Conservation (phyloP, 768 basidiomycete genomes). For the Mycena floridula region DNA sequence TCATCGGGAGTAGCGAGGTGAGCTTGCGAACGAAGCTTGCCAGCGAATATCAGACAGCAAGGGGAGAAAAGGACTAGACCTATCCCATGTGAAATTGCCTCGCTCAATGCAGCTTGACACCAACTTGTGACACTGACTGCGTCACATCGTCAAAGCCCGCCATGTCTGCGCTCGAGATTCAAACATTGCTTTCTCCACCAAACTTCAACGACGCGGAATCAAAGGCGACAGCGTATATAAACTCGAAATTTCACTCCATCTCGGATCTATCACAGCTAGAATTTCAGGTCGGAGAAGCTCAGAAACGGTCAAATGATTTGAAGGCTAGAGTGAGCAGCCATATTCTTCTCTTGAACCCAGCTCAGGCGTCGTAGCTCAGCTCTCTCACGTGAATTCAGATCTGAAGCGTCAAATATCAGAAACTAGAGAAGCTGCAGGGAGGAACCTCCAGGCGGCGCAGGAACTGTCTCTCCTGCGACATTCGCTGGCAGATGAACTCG, state of each 20-base stretch:
- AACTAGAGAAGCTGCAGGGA: constrained; percentile 40
- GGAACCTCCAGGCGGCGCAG: constrained; percentile 58
- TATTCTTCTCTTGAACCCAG: constrained; percentile 22
- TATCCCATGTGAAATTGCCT: too few species aligned
- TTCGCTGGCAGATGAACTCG: constrained; percentile 71
- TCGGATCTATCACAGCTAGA: constrained; percentile 48
- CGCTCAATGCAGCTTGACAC: too few species aligned
- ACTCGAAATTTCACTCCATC: constrained; percentile 40
- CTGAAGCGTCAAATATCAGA: constrained; percentile 41
- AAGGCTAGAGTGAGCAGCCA: constrained; percentile 36
- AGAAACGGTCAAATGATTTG: constrained; percentile 32
- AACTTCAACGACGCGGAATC: too few species aligned
- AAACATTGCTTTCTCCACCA: too few species aligned
- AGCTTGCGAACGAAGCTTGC: too few species aligned
- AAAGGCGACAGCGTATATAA: constrained; percentile 29
- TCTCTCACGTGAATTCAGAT: constrained; percentile 42
- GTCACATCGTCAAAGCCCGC: too few species aligned
- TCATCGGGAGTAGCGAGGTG: too few species aligned
- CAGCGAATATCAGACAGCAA: too few species aligned
- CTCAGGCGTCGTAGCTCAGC: constrained; percentile 45
- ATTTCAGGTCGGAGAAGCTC: constrained; percentile 34
- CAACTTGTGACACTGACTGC: too few species aligned
- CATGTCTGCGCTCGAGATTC: too few species aligned
- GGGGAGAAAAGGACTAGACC: too few species aligned
- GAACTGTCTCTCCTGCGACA: constrained; percentile 74